Conservation (phyloP, 257 asterid genomes). For the Solanum etuberosum region DNA sequence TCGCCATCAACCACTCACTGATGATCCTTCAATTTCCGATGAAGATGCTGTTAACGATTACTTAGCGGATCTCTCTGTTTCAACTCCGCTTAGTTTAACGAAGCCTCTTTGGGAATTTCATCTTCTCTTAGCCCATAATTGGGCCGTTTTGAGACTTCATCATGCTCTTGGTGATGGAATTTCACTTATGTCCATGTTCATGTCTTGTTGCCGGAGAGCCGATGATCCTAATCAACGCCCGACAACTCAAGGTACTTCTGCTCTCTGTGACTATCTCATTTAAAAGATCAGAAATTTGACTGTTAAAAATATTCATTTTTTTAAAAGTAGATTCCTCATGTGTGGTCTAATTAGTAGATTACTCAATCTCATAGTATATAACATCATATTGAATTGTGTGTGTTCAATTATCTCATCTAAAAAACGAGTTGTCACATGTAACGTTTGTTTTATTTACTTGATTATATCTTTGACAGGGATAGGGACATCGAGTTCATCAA, state of each 20-base stretch:
- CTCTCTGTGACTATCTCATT: rapidly evolving
- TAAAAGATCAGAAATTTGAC: background rate
- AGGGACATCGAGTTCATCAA: slow-evolving; percentile 6
- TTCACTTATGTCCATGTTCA: slow-evolving; percentile 51
- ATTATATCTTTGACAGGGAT: background rate
- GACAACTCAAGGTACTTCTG: background rate
- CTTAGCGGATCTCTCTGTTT: slow-evolving; percentile 36
- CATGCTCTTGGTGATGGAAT: slow-evolving; percentile 85
- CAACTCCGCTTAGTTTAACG: slow-evolving; percentile 43
- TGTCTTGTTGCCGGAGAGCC: slow-evolving; percentile 41
- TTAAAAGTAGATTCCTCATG: too few relatives aligned
- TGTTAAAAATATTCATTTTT: too few relatives aligned
- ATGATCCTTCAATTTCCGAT: slow-evolving; percentile 16
- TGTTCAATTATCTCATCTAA: background rate
- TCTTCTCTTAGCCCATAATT: slow-evolving; percentile 41
- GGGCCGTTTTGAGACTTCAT: slow-evolving; percentile 49
- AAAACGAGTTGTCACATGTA: background rate
- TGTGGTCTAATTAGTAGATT: too few relatives aligned
- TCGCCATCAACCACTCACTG: slow-evolving; percentile 15
- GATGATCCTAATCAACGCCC: slow-evolving; percentile 37
- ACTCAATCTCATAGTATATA: too few relatives aligned
- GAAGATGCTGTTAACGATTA: slow-evolving; percentile 55
- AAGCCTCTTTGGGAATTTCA: slow-evolving; percentile 83
- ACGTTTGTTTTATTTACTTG: background rate
- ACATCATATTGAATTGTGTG: too few relatives aligned